Evolutionary conservation across 2,329 filamentous ascomycete genomes (phyloP), one percentile per base, ranked within the genome.

Genomic region (Aspergillus ruber): DNA sequence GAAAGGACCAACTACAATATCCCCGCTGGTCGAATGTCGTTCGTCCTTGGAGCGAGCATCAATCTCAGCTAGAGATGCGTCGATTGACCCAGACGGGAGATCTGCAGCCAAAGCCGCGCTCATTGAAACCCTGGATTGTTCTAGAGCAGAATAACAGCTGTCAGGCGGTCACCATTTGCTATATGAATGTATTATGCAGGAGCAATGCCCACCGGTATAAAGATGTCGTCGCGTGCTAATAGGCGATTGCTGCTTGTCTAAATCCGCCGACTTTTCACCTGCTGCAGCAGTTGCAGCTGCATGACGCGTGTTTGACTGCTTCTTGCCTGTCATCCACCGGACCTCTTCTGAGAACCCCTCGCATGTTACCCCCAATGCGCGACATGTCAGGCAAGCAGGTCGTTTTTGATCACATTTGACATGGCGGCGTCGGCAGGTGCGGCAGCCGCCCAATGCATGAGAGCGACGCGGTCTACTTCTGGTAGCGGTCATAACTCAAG

Each of bases 331-430:
- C 51, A 65, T 58, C 64, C 62, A 67, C 35, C 56, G 56, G 15
- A 67, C 54, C 20, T 62, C 57, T 44, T 59, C 53, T 6, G 56
- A 54, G 38, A 63, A 65, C 1, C 63, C 62, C 44, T 66, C 62
- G 32, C 65, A 68, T 12, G 48, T 27, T 2, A 64, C 47, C 2
- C 61, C 61, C 6, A 62, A 44, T 9, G 55, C 54, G 7, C 50
- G 58, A 46, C 65, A 68, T 1, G 56, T 66, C 13, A 57, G 52
- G 46, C 66, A 69, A 3, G 51, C 49, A 20, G 66, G 65, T 32
- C 58, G 56, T 47, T 56, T 59, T 43, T 68, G 64, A 42, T 69
- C 66, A 45, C 66, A 69, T 56, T 66, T 68, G 27, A 66, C 57
- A 51, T 68, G 64, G 27, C 64, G 61, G 17, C 60, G 58, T 23